A percentile compares a stretch with the other conserved stretches of the same genome.
Conservation (phyloP, 768 basidiomycete species). For the Tricholoma terreum region DNA sequence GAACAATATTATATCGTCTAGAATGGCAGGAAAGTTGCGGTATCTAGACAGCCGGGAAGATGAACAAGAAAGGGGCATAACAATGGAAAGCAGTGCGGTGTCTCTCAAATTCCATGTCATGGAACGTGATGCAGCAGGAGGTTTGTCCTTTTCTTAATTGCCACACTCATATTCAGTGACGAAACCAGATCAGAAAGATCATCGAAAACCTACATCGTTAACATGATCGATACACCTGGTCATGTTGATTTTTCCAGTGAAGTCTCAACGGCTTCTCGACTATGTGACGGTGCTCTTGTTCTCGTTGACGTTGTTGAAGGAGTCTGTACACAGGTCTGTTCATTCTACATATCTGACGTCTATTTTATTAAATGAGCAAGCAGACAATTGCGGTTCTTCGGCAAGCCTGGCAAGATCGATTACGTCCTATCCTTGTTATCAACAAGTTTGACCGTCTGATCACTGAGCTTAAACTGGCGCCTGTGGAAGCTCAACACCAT, state of each 20-base stretch:
- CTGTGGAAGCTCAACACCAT: constrained; percentile 92
- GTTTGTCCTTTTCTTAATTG: constrained; percentile 38
- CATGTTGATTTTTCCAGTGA: constrained; percentile 99
- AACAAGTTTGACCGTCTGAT: constrained; percentile 96
- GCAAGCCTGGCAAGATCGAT: constrained; percentile 89
- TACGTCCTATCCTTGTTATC: constrained; percentile 91
- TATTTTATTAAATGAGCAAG: neutral
- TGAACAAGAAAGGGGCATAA: constrained; percentile 96
- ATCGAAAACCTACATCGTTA: constrained; percentile 76
- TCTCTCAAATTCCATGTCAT: constrained; percentile 84
- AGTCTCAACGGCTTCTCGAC: constrained; percentile 88
- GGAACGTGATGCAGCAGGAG: constrained; percentile 50
- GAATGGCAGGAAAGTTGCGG: constrained; percentile 94
- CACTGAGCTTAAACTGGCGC: constrained; percentile 88
- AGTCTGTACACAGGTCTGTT: constrained; percentile 87
- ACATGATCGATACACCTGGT: constrained; percentile 98
- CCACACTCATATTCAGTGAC: constrained; percentile 24
- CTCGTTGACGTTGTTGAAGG: constrained; percentile 97
- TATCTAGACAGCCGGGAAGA: constrained; percentile 96
- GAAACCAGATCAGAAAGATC: constrained; percentile 45
- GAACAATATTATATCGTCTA: constrained; percentile 93
- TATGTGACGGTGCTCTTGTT: constrained; percentile 95
- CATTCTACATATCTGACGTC: neutral
- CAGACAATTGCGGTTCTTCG: constrained; percentile 94
- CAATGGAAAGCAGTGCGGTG: constrained; percentile 97